Conservation (phyloP, 2,329 filamentous ascomycete species). For the Colletotrichum sp. region DNA sequence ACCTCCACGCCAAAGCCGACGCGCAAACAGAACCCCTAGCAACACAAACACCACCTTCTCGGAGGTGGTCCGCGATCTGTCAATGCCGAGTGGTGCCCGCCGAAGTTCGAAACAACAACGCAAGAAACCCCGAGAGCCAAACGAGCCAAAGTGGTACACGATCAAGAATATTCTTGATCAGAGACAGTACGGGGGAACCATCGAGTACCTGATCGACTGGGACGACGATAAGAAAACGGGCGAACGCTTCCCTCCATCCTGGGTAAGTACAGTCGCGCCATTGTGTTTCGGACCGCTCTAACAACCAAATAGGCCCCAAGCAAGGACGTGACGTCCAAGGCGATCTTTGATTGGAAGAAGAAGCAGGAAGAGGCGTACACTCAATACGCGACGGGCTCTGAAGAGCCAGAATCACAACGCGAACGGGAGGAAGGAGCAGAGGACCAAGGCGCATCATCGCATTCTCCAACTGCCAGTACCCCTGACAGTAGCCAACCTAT, state of each 20-base stretch:
- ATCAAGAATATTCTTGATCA: conserved; percentile 42
- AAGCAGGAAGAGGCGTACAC: not conserved
- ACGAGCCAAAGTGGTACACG: conserved; percentile 33
- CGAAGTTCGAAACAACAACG: not conserved
- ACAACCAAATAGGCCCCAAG: not conserved
- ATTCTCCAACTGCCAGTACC: not conserved
- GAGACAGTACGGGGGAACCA: conserved; percentile 26
- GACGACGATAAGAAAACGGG: conserved; percentile 36
- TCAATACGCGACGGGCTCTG: not conserved
- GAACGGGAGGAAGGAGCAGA: not conserved
- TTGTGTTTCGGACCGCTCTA: not conserved
- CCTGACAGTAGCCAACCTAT: conserved; percentile 16
- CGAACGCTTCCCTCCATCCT: conserved; percentile 35
- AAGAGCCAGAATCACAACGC: not conserved
- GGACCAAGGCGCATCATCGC: not conserved
- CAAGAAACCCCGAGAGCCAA: conserved; percentile 1
- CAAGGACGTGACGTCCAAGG: conserved; percentile 34
- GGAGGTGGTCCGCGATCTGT: conserved; percentile 13
- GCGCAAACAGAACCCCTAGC: not conserved
- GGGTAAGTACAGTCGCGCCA: conserved; percentile 30
- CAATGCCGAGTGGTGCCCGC: conserved; percentile 17
- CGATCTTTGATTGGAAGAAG: conserved; percentile 37
- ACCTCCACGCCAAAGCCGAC: not conserved
- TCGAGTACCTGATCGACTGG: conserved; percentile 45
- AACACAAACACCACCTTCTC: conserved; percentile 15